phyloP scores from a whole-genome alignment of 2,329 filamentous ascomycete genomes.

The Pseudocercospora vitis region DNA sequence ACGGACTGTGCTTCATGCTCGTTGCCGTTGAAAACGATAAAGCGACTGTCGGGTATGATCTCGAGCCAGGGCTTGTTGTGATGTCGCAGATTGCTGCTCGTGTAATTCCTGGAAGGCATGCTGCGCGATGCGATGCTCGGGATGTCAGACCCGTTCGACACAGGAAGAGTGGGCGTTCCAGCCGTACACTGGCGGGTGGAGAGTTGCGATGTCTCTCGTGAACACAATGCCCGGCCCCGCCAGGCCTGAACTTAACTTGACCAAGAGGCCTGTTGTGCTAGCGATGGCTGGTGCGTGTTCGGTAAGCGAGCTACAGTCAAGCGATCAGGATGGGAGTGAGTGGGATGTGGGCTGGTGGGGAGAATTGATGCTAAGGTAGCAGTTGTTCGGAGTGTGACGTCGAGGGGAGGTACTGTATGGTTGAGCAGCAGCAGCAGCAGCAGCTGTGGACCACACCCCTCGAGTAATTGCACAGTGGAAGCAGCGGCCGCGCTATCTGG shows the following conservation, averaged over 20 bases:
- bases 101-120: slow-evolving; percentile 27
- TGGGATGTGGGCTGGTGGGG: background rate
- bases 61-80: slow-evolving; percentile 40
- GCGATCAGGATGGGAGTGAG: background rate
- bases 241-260: background rate
- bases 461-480: too few relatives aligned
- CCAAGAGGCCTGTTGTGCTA: background rate
- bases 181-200: slow-evolving; percentile 5
- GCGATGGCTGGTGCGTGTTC: slow-evolving; percentile 4
- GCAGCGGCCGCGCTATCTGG: slow-evolving; percentile 5
- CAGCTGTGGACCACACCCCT: background rate
- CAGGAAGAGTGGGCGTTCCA: slow-evolving; percentile 7
- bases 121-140: slow-evolving; percentile 22
- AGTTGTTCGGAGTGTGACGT: background rate
- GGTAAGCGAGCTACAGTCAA: slow-evolving; percentile 1
- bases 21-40: slow-evolving; percentile 52
- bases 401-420: too few relatives aligned
- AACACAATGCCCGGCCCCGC: background rate
- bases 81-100: slow-evolving; percentile 15
- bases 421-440: background rate
- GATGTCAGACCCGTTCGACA: background rate
- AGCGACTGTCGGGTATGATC: slow-evolving; percentile 50
- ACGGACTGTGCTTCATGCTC: slow-evolving; percentile 47
- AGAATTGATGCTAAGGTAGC: background rate
- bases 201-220: background rate